phyloP scores from a whole-genome alignment of 2,329 filamentous ascomycete species.

The Penicillium sp. region DNA sequence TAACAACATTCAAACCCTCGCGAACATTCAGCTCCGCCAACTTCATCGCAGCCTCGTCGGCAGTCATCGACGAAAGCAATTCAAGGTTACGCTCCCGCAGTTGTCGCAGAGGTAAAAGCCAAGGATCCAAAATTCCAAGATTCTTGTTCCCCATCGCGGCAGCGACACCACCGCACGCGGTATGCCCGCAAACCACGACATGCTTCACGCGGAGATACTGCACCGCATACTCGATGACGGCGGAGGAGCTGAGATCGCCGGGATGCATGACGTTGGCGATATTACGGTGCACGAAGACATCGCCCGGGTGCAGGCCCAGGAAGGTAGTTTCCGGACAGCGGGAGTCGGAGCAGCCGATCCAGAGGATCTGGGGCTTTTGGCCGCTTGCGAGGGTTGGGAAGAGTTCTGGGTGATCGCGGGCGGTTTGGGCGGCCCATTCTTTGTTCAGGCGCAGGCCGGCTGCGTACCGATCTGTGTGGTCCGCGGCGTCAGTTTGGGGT shows the following conservation, averaged over 20 bases:
- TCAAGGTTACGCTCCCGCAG: constrained; percentile 56
- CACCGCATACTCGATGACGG: constrained; percentile 80
- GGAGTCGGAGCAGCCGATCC: constrained; percentile 86
- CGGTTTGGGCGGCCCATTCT: constrained; percentile 67
- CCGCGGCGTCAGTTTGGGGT: constrained; percentile 17
- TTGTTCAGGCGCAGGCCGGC: constrained; percentile 69
- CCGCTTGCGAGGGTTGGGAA: constrained; percentile 68
- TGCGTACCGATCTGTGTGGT: constrained; percentile 57
- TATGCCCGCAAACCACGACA: constrained; percentile 64
- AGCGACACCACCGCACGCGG: constrained; percentile 59
- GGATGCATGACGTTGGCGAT: constrained; percentile 80
- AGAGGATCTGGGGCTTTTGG: constrained; percentile 66
- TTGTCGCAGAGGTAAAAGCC: constrained; percentile 59
- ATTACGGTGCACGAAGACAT: constrained; percentile 88
- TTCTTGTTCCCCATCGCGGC: constrained; percentile 58
- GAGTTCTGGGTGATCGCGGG: constrained; percentile 67
- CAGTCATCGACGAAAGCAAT: constrained; percentile 50
- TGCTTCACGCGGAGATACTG: constrained; percentile 67
- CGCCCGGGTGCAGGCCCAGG: constrained; percentile 74
- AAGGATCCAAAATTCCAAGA: constrained; percentile 62
- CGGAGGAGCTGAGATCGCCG: constrained; percentile 72
- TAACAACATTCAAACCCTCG: constrained; percentile 65
- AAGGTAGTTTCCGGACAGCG: constrained; percentile 82
- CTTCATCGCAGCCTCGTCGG: constrained; percentile 56
- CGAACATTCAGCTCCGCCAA: constrained; percentile 78